Evolutionary conservation across 2,329 filamentous ascomycete species (phyloP), one percentile per base, ranked within the genome.

Genomic region (Biscogniauxia sp.): DNA sequence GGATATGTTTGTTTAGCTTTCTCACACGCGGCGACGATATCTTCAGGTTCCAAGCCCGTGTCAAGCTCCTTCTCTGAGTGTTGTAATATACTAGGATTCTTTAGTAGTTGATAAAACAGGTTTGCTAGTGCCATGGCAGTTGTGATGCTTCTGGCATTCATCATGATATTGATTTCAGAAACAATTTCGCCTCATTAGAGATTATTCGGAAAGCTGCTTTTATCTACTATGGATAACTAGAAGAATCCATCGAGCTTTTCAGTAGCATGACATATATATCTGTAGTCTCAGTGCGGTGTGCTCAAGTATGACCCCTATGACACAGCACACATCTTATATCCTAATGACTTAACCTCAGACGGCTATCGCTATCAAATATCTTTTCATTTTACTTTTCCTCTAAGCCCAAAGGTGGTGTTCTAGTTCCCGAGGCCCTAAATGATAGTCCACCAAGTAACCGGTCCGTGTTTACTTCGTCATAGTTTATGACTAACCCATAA

Each of bases 211-310:
- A 71, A 69, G 17, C 73, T 78, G 19, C 77, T 73, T 57, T 75
- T 78, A 55, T 79, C 75, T 9, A 80, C 80, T 80, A 87, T 83
- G 5, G 87, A 69, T 0, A 78, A 76, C 56, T 80, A 75, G 74
- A 87, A 86, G 72, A 87, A 86, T 65, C 87, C 84, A 52, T 84
- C 79, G 0, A 86, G 75, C 61, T 81, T 82, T 70, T 87, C 84
- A 23, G 84, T 83, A 0, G 72, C 73, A 15, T 54, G 37, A 64
- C n/a, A n/a, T n/a, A n/a, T 83, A 82, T 3, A 80, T 73, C 59
- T 76, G 66, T 19, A 83, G 68, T 0, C 81, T 76, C 49, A 78
- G 67, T 1, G 72, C 76, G 0, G 80, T 75, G 1, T 79, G 79
- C 51, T 79, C 77, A 56, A 77, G 75, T 1, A 82, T 78, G 57